A percentile compares a stretch with the other conserved stretches of the same genome.
These are phyloP conservation scores for Zymoseptoria ardabiliae DNA, from an alignment of 2,329 filamentous ascomycete species.

Conservation along the genomic window DNA sequence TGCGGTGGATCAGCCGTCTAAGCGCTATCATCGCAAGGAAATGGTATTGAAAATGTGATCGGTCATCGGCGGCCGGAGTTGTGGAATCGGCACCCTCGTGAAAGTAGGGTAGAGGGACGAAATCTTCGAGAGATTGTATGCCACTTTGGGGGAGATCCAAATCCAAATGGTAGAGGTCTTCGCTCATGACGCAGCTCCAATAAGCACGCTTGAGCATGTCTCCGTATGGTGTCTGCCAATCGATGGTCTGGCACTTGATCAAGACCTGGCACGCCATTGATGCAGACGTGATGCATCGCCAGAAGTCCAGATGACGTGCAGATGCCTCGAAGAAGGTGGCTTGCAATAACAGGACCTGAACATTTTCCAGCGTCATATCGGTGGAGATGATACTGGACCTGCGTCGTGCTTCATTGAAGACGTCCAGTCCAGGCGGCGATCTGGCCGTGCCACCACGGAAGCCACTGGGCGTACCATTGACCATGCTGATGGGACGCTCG, in stretches of 20 bases:
- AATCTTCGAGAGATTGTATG: conserved; percentile 45
- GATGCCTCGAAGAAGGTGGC: conserved; percentile 31
- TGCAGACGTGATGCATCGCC: conserved; percentile 50
- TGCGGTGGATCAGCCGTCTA: conserved; percentile 45
- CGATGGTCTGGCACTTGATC: conserved; percentile 42
- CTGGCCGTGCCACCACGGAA: conserved; percentile 45
- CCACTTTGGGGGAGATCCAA: conserved; percentile 52
- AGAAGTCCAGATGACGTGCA: conserved; percentile 46
- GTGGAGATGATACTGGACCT: conserved; percentile 52
- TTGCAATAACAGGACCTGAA: conserved; percentile 52
- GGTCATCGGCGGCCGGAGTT: conserved; percentile 33
- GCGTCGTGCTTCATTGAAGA: conserved; percentile 57
- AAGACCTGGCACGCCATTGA: conserved; percentile 52
- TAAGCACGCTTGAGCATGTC: conserved; percentile 50
- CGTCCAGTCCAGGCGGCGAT: conserved; percentile 49
- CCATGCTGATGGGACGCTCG: conserved; percentile 40
- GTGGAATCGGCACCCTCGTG: conserved; percentile 35
- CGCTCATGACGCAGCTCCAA: conserved; percentile 49
- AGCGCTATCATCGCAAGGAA: conserved; percentile 55
- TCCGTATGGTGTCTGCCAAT: conserved; percentile 41
- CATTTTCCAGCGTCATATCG: conserved; percentile 50
- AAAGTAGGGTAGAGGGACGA: conserved; percentile 51
- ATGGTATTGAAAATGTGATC: conserved; percentile 50
- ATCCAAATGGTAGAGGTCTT: conserved; percentile 50
- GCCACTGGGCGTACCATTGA: conserved; percentile 44